Base-by-base conservation (phyloP, 2,329 filamentous ascomycete genomes). In the Verticillium isaacii region DNA sequence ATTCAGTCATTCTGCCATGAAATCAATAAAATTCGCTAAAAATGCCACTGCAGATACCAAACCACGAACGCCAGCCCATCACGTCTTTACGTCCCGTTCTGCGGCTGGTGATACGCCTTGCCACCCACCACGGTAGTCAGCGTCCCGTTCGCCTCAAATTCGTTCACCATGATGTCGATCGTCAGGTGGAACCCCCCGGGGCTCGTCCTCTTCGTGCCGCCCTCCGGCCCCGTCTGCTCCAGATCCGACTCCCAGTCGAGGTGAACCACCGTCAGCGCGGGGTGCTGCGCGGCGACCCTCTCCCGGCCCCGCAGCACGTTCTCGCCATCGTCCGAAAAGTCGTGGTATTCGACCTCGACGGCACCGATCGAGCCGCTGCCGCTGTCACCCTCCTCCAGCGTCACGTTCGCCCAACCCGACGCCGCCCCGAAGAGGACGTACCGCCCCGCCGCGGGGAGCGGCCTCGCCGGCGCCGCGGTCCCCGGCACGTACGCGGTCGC, bases 141-240 rank as follows among this genome's bases (percentile, higher is more conserved):
- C 0, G 73, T 76, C 1, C 78, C 78, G 62, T 74, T 79, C 0
- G 77, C 75, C 8, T 75, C 62, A 64, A 79, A 79, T 0, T 75
- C 69, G 50, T 79, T 80, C 4, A 61, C 65, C 65, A 76, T 58
- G 2, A 68, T 71, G 68, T 80, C 72, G 23, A 78, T 77, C 1
- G 63, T 61, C 23, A 80, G 58, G 61, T 78, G 74, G 59, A 80
- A 77, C 1, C 77, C 76, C 1, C 66, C 70, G 0, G 70, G 65
- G 5, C 75, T 69, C 0, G 78, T 80, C 58, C 69, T 73, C 67
- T 80, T 81, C 1, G 68, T 75, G 0, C 67, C 71, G 5, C 65
- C 64, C 0, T 64, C 65, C 2, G 62, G 63, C 0, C 77, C 76
- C 1, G 66, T 74, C 25, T 74, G 70, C 1, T 67, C 65, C 1